Percentiles rank a stretch among this genome's conserved stretches.
These are phyloP conservation scores for Beauveria caledonica DNA, from an alignment of 2,329 filamentous ascomycete genomes.

Conservation along the genomic window DNA sequence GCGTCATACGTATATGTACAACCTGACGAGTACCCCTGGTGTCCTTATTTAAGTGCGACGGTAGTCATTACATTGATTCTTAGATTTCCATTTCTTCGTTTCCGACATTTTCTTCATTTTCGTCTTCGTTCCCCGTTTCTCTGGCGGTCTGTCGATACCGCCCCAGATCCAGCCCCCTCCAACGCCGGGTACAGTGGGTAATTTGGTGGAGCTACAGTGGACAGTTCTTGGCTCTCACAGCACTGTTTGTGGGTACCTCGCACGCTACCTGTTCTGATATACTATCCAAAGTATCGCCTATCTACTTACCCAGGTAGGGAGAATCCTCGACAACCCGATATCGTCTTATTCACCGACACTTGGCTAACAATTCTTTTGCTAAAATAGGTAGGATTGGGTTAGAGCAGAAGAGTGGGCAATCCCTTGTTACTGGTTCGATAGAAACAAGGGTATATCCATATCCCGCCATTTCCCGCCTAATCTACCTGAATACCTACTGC, in stretches of 20 bases:
- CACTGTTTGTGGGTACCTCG: not conserved
- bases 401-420: not conserved
- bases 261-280: too few relatives aligned
- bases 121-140: not conserved
- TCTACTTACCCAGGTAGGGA: not conserved
- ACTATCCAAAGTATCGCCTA: too few relatives aligned
- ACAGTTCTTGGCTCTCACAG: not conserved
- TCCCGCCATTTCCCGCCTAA: constrained; percentile 4
- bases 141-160: constrained; percentile 5
- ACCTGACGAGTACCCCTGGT: not conserved
- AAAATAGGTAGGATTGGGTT: not conserved
- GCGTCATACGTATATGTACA: not conserved
- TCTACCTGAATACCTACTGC: not conserved
- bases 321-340: not conserved
- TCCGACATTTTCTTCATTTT: not conserved
- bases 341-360: constrained; percentile 8
- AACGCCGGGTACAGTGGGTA: constrained; percentile 2
- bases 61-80: not conserved
- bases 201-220: not conserved
- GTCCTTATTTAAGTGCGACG: not conserved
- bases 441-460: not conserved
- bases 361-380: not conserved
- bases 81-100: not conserved
- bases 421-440: not conserved
- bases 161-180: not conserved